Evolutionary conservation across 2,329 filamentous ascomycete species (phyloP), one percentile per base, ranked within the genome.

Genomic region (Exophiala calicioides): DNA sequence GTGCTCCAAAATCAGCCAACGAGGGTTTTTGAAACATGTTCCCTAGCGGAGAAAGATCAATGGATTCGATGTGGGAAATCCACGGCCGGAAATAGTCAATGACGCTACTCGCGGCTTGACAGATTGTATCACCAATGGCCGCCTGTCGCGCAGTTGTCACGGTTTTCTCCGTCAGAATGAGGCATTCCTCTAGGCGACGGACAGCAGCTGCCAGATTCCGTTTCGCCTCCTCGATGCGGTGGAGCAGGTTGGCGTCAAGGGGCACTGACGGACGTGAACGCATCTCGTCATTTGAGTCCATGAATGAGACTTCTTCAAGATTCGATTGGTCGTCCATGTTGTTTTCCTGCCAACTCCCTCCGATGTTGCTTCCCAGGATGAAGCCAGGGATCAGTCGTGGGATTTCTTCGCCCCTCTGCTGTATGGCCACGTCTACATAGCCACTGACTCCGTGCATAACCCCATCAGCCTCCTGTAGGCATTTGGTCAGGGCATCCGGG

Each of bases 381-480:
- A 98, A 98, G 1, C 93, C 93, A 13, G 93, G 93, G 44, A 94
- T 85, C 2, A 97, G 76, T n/a, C 93, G 84, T 12, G 88, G 89
- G 44, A 97, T 94, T 30, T 93, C 87, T 63, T 96, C 91, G 46
- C 91, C 91, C 47, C 90, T 80, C 66, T 97, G 93, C 65, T 95
- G 88, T 58, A 89, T 83, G 12, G 93, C 93, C 35, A 97, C 88
- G 64, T 97, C 91, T 26, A 97, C 91, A 66, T 95, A 98, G 63
- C 89, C 93, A 66, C 90, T 95, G 4, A 98, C 91, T 4, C 91
- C 91, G 44, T 93, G 80, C 46, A 97, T 77, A 16, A 98, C 90
- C 36, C 93, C 93, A 53, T 98, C 93, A n/a, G 93, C 93, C 71
- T 98, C 93, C 65, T 94, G 89, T 56, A 97, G 70, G 62, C 93